Evolutionary conservation across 164 flowering plant genomes (phyloP).

Genomic region (Chimonanthus praecox): DNA sequence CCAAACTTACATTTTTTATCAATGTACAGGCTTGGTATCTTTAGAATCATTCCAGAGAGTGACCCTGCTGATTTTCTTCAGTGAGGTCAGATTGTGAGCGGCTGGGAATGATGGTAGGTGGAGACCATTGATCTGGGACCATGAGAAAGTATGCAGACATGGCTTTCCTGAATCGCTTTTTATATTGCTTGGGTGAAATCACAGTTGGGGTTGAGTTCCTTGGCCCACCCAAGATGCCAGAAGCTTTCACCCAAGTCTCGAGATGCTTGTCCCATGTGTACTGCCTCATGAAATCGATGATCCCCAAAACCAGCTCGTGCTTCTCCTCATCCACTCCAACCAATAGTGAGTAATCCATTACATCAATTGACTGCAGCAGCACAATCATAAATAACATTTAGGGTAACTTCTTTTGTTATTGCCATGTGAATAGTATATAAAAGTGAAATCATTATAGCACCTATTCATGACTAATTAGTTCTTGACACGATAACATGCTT

Average conservation of each 20-base stretch:
- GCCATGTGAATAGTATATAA: too few species aligned
- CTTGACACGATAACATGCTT: too few species aligned
- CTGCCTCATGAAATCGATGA: slow-evolving; percentile 98
- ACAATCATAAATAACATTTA: background rate
- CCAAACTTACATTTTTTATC: slow-evolving; percentile 20
- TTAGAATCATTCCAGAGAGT: slow-evolving; percentile 31
- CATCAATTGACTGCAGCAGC: slow-evolving; percentile 70
- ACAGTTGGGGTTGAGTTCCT: slow-evolving; percentile 85
- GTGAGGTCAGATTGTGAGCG: slow-evolving; percentile 52
- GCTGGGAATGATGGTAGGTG: slow-evolving; percentile 56
- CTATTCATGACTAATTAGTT: too few species aligned
- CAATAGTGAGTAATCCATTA: slow-evolving; percentile 94
- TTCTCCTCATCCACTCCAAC: slow-evolving; percentile 94
- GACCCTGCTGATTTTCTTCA: slow-evolving; percentile 52
- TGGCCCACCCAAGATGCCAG: slow-evolving; percentile 94
- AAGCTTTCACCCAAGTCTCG: slow-evolving; percentile 97
- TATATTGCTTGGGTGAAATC: slow-evolving; percentile 92
- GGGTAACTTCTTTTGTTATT: background rate
- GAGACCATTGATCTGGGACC: slow-evolving; percentile 97
- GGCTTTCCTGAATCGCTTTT: slow-evolving; percentile 95
- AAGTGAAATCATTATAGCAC: too few species aligned
- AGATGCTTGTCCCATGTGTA: slow-evolving; percentile 99
- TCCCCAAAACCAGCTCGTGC: slow-evolving; percentile 89
- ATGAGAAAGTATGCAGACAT: slow-evolving; percentile 92
- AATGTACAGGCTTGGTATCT: slow-evolving; percentile 24